Conservation (phyloP, 805 yeast species). For the Blastobotrys parvus region DNA sequence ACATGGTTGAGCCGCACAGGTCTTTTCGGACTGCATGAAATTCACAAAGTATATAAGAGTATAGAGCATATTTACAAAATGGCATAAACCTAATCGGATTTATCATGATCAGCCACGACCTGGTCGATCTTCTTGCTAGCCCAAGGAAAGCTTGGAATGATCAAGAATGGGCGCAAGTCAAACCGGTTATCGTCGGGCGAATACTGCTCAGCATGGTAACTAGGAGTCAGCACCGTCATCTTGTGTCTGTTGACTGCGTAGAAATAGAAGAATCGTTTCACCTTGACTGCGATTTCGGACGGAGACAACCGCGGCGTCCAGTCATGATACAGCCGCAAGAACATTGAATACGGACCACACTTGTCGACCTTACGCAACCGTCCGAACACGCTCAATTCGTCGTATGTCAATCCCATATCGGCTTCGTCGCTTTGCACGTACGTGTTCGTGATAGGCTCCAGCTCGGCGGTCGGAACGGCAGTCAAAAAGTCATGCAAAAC, state of each 20-base stretch:
- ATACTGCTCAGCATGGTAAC: conserved; percentile 96
- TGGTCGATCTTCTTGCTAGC: conserved; percentile 87
- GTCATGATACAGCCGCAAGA: conserved; percentile 76
- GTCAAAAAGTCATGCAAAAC: conserved; percentile 66
- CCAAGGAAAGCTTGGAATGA: conserved; percentile 82
- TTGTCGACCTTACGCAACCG: conserved; percentile 82
- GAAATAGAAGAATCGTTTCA: conserved; percentile 83
- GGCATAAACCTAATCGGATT: conserved; percentile 8
- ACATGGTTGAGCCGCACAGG: no score
- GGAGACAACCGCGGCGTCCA: conserved; percentile 87
- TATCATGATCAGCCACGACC: conserved; percentile 37
- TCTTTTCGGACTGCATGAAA: no score
- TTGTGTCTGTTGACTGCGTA: conserved; percentile 95
- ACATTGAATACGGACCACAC: conserved; percentile 96
- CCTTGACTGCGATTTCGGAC: conserved; percentile 81
- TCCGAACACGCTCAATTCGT: conserved; percentile 87
- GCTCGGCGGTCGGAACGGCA: conserved; percentile 97
- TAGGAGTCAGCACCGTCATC: conserved; percentile 95
- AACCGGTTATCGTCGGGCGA: conserved; percentile 97
- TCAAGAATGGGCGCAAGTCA: conserved; percentile 92
- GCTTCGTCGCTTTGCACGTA: conserved; percentile 94
- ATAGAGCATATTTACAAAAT: background rate
- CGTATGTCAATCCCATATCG: conserved; percentile 98
- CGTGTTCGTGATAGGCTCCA: conserved; percentile 88
- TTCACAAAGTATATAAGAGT: conserved; percentile 1